Base-by-base conservation (phyloP, 257 asterid species). In the Solanum chaucha region DNA sequence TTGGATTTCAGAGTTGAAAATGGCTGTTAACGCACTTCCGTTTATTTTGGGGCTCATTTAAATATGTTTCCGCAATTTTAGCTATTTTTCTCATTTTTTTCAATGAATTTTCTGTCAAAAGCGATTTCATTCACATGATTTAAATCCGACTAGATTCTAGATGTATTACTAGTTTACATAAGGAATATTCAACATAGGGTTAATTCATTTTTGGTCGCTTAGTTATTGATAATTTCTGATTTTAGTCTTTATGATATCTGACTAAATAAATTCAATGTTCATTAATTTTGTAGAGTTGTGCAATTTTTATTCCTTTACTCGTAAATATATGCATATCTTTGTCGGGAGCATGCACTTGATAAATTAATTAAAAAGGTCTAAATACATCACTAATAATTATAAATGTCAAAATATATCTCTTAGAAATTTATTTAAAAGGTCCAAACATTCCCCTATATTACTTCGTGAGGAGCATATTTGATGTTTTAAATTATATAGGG, bases 1-100 rank as follows among this genome's bases (percentile, higher is more conserved):
- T 61, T 65, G 70, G 78, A 80, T 46, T 90, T 88, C 77, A 68
- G 73, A 85, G 64, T 70, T 67, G 82, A 46, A 35, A 74, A 77
- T 71, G 89, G 83, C 92, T 90, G 90, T 88, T 91, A 91, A 90
- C 90, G 4, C 90, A 84, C 9, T 87, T 91, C 90, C 93, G 88
- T 83, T 83, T 85, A 73, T 91, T 92, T 88, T 22, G 95, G 88
- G 83, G 17, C 24, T 20, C 3, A 61, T 30, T 86, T 75, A 2
- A 35, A 72, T 67, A 46, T 32, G 12, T 86, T 92, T 80, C 92
- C 95, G 83, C 51, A 22, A 89, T 71, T 86, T 90, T 90, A 91
- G 92, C 74, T 78, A 1, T 82, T 86, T 75, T 32, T 86, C 59
- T 48, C 24, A 0, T 44, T 10, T 24, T 13, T 40, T 44, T 36